Percentiles rank a stretch among this genome's conserved stretches.
Conservation (phyloP, 345 rosid genomes). For the Lumnitzera racemosa region DNA sequence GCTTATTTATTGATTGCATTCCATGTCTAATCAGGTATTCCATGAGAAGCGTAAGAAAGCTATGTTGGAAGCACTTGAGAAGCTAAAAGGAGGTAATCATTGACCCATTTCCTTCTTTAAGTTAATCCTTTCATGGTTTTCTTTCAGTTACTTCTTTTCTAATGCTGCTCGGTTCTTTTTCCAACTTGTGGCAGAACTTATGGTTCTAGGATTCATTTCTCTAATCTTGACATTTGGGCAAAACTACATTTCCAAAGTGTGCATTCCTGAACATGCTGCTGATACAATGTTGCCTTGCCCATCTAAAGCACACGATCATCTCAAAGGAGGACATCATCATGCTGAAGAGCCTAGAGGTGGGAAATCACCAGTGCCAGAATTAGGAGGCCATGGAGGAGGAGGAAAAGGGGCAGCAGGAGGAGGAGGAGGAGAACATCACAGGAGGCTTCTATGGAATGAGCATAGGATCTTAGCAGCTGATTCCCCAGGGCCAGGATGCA, state of each 20-base stretch:
- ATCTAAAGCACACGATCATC: conserved; percentile 4
- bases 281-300: conserved; percentile 80
- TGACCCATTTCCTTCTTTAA: neutral
- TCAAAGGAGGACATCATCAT: neutral
- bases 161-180: neutral
- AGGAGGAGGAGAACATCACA: conserved; percentile 14
- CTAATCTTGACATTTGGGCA: conserved; percentile 75
- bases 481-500: conserved; percentile 12
- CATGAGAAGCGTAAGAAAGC: conserved; percentile 45
- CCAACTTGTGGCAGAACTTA: conserved; percentile 51
- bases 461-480: conserved; percentile 43
- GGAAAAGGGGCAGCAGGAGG: conserved; percentile 7
- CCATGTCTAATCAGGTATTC: conserved; percentile 11
- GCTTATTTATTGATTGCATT: neutral
- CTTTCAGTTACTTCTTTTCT: neutral
- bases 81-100: conserved; percentile 62
- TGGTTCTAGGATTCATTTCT: conserved; percentile 95
- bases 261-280: conserved; percentile 43
- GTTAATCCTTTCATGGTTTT: neutral
- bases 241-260: conserved; percentile 57
- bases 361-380: neutral
- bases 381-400: neutral
- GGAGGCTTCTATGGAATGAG: conserved; percentile 30
- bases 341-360: neutral
- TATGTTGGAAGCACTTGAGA: conserved; percentile 76